Evolutionary conservation across 2,329 filamentous ascomycete species (phyloP).

Genomic region (Trichoderma koningii): DNA sequence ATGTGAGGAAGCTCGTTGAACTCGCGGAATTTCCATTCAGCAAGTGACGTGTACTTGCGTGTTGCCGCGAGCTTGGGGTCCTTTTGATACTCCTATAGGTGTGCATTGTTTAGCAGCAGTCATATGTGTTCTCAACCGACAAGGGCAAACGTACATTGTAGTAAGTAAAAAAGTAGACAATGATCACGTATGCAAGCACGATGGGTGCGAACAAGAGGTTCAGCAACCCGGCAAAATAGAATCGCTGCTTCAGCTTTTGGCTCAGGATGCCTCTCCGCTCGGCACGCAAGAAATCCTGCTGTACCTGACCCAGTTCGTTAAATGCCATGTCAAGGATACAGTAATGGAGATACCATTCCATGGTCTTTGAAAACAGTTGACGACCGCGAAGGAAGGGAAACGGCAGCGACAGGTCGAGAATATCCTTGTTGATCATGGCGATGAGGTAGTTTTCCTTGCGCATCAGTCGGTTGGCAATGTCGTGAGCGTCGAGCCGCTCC

Average conservation of each 20-base stretch:
- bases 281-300: constrained; percentile 81
- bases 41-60: constrained; percentile 86
- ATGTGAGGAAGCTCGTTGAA: constrained; percentile 96
- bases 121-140: too few species aligned
- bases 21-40: constrained; percentile 97
- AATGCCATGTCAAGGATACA: constrained; percentile 94
- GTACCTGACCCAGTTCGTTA: constrained; percentile 83
- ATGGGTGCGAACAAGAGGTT: constrained; percentile 87
- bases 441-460: constrained; percentile 96
- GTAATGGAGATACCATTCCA: constrained; percentile 90
- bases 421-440: constrained; percentile 94
- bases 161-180: constrained; percentile 92
- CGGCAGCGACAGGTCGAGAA: constrained; percentile 82
- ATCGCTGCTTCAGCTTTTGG: constrained; percentile 72
- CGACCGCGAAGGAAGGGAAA: constrained; percentile 78
- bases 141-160: constrained; percentile 64
- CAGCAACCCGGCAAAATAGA: constrained; percentile 80
- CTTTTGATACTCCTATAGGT: constrained; percentile 80
- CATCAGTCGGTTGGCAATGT: constrained; percentile 97
- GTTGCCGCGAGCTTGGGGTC: constrained; percentile 82
- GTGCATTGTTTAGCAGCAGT: neutral
- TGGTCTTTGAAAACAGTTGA: constrained; percentile 82
- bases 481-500: constrained; percentile 90
- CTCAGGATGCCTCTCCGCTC: constrained; percentile 79
- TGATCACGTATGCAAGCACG: constrained; percentile 79